Conservation (phyloP, 768 basidiomycete genomes). For the Phylloporus sp. region DNA sequence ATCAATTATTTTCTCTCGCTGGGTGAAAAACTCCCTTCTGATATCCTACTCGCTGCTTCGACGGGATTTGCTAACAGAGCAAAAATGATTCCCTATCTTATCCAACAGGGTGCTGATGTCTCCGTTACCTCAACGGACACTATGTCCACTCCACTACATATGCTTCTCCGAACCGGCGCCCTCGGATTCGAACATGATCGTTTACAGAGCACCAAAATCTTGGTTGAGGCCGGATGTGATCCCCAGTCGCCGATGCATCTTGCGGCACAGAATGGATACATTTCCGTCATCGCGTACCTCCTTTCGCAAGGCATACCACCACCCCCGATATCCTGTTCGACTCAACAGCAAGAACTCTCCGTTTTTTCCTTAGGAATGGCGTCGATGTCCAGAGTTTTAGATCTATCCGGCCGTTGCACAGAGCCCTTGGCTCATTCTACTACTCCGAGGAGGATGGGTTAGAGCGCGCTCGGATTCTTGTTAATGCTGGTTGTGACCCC, state of each 20-base stretch:
- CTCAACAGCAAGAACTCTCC: background rate
- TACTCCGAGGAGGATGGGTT: background rate
- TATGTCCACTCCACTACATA: background rate
- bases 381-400: background rate
- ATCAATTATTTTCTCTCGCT: background rate
- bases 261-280: background rate
- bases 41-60: background rate
- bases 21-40: background rate
- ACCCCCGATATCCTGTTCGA: background rate
- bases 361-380: background rate
- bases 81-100: background rate
- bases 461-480: background rate
- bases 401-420: background rate
- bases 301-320: background rate
- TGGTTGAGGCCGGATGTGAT: slow-evolving; percentile 10
- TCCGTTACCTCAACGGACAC: background rate
- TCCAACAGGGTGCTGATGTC: background rate
- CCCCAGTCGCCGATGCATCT: background rate
- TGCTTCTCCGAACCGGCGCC: no score
- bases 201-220: background rate
- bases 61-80: background rate
- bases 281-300: background rate
- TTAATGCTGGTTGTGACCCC: background rate
- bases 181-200: background rate
- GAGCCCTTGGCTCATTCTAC: background rate